Evolutionary conservation across 2,329 filamentous ascomycete species (phyloP), one percentile per base, ranked within the genome.

Genomic region (Daldinia eschscholtzii): DNA sequence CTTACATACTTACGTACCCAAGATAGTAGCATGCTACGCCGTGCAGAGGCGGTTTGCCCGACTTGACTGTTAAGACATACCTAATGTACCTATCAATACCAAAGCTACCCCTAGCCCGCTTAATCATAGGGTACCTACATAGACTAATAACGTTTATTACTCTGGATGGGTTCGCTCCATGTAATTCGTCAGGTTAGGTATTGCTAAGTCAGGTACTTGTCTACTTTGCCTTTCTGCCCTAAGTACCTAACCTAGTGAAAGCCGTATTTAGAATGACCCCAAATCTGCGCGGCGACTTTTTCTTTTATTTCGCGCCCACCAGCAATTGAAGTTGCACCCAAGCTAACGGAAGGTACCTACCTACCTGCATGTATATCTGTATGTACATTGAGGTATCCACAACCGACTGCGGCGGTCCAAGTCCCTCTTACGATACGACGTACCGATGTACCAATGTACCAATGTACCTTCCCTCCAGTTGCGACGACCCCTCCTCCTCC

Each of bases 121-220:
- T 64, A 68, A 70, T 35, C 41, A 28, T 64, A 69, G 66, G 61
- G 70, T 71, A 71, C 70, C 70, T 71, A 71, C 70, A 70, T 70
- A 61, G 50, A 67, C 56, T 67, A 70, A 59, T 70, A 65, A 62
- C 64, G 41, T 67, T 57, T 56, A 65, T 59, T 57, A 58, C 52
- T 57, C 52, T 41, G 64, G 23, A 37, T 26, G 39, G 61, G 41
- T 28, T 55, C 30, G 48, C 37, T 23, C 20, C 20, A 23, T 23
- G 20, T 69, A 50, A 69, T 66, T 69, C 50, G 52, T 39, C 52
- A 55, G 50, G 18, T 35, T 4, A 39, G 0, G 35, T 26, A 55
- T 41, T 35, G 10, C 33, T 35, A 33, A 3, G 53, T 41, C 10
- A 33, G 30, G 53, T 41, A 57, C 53, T 9, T 41, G 5, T 35